Percentiles rank a stretch among this genome's conserved stretches.
These are phyloP conservation scores for Paramyrothecium sp. DNA, from an alignment of 2,329 filamentous ascomycete species.

Conservation along the genomic window DNA sequence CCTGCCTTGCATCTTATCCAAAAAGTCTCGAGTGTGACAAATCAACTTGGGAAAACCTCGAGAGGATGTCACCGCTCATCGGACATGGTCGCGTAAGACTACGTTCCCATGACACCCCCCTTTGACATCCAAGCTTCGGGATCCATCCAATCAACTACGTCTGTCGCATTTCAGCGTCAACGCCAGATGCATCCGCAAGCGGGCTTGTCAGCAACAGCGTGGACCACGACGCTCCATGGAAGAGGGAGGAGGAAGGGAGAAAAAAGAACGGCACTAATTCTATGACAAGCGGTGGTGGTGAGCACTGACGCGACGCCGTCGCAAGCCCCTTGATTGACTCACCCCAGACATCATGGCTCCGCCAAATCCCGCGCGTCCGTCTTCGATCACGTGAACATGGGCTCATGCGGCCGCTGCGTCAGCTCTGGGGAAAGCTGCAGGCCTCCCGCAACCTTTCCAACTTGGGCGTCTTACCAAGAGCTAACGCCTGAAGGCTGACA, in stretches of 20 bases:
- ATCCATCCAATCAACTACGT: background rate
- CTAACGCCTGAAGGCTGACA: too few relatives aligned
- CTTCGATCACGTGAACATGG: conserved; percentile 29
- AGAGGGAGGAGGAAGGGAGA: too few relatives aligned
- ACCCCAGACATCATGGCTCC: conserved; percentile 30
- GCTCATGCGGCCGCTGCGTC: conserved; percentile 32
- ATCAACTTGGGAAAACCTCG: too few relatives aligned
- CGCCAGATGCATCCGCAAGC: background rate
- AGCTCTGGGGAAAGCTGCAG: conserved; percentile 28
- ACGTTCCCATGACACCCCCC: background rate
- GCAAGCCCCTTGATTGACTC: conserved; percentile 20
- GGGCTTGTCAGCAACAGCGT: background rate
- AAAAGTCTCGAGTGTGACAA: too few relatives aligned
- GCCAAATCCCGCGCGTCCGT: conserved; percentile 35
- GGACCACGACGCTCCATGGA: background rate
- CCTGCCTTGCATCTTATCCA: too few relatives aligned
- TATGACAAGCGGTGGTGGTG: background rate
- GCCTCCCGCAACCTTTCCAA: conserved; percentile 26
- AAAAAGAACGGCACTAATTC: too few relatives aligned
- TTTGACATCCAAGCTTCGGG: background rate
- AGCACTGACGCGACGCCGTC: too few relatives aligned
- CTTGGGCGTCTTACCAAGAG: conserved; percentile 19
- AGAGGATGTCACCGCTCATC: background rate
- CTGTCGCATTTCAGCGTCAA: background rate
- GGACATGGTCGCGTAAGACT: background rate